phyloP scores from a whole-genome alignment of 306 rosid species.

The Dryas octopetala region DNA sequence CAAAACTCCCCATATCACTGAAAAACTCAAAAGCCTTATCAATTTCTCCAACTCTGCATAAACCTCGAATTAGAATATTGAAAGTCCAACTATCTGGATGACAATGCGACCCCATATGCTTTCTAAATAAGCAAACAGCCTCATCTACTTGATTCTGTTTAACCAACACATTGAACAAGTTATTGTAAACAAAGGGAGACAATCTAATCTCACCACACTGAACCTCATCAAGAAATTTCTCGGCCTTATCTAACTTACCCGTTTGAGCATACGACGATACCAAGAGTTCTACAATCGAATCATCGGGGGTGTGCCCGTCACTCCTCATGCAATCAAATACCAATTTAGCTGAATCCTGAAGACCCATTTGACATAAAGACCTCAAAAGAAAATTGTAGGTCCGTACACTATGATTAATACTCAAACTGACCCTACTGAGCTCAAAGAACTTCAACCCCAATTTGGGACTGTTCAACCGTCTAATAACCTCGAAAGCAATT shows the following conservation, averaged over 20 bases:
- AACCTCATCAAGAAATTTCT: conserved; percentile 50
- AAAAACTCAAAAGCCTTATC: conserved; percentile 61
- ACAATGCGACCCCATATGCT: conserved; percentile 42
- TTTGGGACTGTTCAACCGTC: conserved; percentile 52
- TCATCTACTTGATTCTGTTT: conserved; percentile 48
- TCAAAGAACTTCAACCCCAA: conserved; percentile 64
- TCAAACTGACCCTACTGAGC: conserved; percentile 53
- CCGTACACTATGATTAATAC: conserved; percentile 42
- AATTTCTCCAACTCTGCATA: conserved; percentile 51
- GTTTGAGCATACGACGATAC: conserved; percentile 60
- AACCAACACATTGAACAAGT: conserved; percentile 55
- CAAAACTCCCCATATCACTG: conserved; percentile 54
- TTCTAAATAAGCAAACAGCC: conserved; percentile 63
- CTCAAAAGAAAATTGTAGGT: conserved; percentile 67
- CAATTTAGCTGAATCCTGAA: conserved; percentile 54
- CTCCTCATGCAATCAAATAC: conserved; percentile 65
- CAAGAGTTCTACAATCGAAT: conserved; percentile 51
- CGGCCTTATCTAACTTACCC: conserved; percentile 52
- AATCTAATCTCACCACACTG: conserved; percentile 39
- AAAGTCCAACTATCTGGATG: conserved; percentile 56
- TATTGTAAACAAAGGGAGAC: conserved; percentile 54
- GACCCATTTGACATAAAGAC: conserved; percentile 67
- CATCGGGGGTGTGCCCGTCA: conserved; percentile 65
- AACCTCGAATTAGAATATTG: conserved; percentile 71
- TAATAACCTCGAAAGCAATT: conserved; percentile 66